Percentiles rank a stretch among this genome's conserved stretches.
These are phyloP conservation scores for Gentiana dahurica DNA, from an alignment of 257 asterid genomes.

Conservation along the genomic window DNA sequence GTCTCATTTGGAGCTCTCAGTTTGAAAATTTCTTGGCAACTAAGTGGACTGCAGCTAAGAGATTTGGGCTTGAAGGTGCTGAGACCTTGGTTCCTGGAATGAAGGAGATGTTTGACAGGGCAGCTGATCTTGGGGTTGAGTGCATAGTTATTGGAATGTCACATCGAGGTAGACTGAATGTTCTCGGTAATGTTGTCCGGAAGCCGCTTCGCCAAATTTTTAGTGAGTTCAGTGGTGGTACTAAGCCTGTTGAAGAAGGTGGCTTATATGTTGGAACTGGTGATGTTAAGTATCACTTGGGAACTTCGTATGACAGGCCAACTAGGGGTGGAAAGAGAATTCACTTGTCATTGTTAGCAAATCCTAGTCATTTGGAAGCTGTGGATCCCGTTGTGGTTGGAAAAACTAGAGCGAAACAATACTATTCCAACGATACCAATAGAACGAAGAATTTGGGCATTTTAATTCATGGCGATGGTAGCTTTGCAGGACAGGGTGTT, in stretches of 20 bases:
- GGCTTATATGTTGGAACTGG: conserved; percentile 21
- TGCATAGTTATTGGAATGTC: conserved; percentile 29
- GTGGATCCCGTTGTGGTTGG: conserved; percentile 28
- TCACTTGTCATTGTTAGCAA: conserved; percentile 22
- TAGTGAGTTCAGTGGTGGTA: conserved; percentile 24
- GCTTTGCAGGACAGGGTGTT: conserved; percentile 29
- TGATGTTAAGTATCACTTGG: conserved; percentile 29
- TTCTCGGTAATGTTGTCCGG: conserved; percentile 21
- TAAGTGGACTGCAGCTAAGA: conserved; percentile 26
- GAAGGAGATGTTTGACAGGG: conserved; percentile 28
- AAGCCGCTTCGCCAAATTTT: conserved; percentile 25
- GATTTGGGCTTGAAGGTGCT: conserved; percentile 29
- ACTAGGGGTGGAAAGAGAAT: conserved; percentile 22
- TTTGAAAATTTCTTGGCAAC: conserved; percentile 29
- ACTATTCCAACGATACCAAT: conserved; percentile 11
- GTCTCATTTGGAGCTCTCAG: conserved; percentile 23
- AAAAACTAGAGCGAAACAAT: conserved; percentile 22
- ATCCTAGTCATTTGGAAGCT: conserved; percentile 28
- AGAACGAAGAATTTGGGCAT: conserved; percentile 18
- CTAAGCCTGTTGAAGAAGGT: conserved; percentile 19
- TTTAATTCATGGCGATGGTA: conserved; percentile 26
- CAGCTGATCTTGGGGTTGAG: conserved; percentile 29
- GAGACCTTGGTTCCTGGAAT: conserved; percentile 30
- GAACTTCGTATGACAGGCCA: conserved; percentile 22
- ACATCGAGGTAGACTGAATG: conserved; percentile 26